A percentile compares a stretch with the other conserved stretches of the same genome.
Evolutionary conservation across 164 flowering plant genomes (phyloP).

Genomic region (Vitis vinifera): DNA sequence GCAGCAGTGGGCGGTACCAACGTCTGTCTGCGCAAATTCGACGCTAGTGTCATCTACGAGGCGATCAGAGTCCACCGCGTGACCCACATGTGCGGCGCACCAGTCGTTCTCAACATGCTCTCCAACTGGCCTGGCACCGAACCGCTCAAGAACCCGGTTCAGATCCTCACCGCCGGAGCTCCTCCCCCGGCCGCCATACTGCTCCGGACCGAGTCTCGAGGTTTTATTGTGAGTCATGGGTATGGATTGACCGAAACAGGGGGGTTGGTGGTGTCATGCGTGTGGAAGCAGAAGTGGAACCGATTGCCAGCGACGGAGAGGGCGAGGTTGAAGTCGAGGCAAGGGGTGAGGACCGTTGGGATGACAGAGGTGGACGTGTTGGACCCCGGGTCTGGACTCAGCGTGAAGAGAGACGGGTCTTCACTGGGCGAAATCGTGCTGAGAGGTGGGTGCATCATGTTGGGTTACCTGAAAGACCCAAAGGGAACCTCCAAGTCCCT

Average conservation of each 20-base stretch:
- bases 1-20: conserved; percentile 36
- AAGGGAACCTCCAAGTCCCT: conserved; percentile 19
- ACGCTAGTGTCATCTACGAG: conserved; percentile 11
- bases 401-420: conserved; percentile 25
- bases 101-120: conserved; percentile 29
- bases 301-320: conserved; percentile 22
- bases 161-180: conserved; percentile 27
- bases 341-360: conserved; percentile 28
- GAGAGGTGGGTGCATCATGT: conserved; percentile 25
- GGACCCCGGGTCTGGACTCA: conserved; percentile 19
- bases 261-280: conserved; percentile 28
- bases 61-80: conserved; percentile 15
- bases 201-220: conserved; percentile 27
- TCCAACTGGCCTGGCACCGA: conserved; percentile 6
- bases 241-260: conserved; percentile 33
- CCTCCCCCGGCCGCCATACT: conserved; percentile 31
- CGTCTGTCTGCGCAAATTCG: conserved; percentile 31
- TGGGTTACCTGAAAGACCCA: conserved; percentile 34
- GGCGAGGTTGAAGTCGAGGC: conserved; percentile 33
- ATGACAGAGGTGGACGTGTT: conserved; percentile 25
- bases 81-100: conserved; percentile 32
- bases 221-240: conserved; percentile 30
- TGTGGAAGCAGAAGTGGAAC: conserved; percentile 33
- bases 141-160: conserved; percentile 15
- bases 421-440: conserved; percentile 31